Conservation (phyloP, 805 yeast genomes). For the Ogataea salicorniae region DNA sequence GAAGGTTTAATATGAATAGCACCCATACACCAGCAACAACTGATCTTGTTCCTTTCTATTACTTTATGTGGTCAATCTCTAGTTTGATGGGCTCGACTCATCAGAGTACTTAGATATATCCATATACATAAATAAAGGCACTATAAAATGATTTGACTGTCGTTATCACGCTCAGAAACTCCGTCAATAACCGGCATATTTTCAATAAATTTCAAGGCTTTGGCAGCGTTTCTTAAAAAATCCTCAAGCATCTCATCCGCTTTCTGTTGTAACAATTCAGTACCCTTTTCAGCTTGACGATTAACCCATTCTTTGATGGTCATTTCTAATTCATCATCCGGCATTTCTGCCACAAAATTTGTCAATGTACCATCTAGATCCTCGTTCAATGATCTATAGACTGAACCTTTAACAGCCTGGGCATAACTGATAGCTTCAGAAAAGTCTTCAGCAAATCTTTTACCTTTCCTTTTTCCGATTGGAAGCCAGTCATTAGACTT, state of each 20-base stretch:
- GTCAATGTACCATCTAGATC: constrained; percentile 66
- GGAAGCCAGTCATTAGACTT: constrained; percentile 20
- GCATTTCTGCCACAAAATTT: constrained; percentile 61
- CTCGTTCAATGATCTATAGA: constrained; percentile 40
- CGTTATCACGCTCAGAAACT: constrained; percentile 5
- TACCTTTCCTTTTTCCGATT: constrained; percentile 26
- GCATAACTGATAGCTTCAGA: constrained; percentile 27
- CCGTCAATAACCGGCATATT: constrained; percentile 29
- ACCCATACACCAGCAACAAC: no score
- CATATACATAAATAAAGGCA: not conserved
- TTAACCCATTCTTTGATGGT: constrained; percentile 67
- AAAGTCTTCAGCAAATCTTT: constrained; percentile 26
- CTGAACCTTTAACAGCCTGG: constrained; percentile 26
- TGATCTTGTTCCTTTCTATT: no score
- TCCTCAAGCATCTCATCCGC: constrained; percentile 43
- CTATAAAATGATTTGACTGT: constrained; percentile 8
- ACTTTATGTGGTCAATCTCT: no score
- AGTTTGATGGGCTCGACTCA: no score
- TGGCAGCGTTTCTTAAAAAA: constrained; percentile 43
- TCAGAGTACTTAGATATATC: not conserved
- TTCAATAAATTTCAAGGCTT: constrained; percentile 42
- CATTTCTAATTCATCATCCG: constrained; percentile 62
- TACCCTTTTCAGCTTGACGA: constrained; percentile 51
- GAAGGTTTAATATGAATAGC: no score
- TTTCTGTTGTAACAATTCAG: constrained; percentile 40